Evolutionary conservation across 177 flowering plant species (phyloP), one percentile per base, ranked within the genome.

Genomic region (Vitis hybrid): DNA sequence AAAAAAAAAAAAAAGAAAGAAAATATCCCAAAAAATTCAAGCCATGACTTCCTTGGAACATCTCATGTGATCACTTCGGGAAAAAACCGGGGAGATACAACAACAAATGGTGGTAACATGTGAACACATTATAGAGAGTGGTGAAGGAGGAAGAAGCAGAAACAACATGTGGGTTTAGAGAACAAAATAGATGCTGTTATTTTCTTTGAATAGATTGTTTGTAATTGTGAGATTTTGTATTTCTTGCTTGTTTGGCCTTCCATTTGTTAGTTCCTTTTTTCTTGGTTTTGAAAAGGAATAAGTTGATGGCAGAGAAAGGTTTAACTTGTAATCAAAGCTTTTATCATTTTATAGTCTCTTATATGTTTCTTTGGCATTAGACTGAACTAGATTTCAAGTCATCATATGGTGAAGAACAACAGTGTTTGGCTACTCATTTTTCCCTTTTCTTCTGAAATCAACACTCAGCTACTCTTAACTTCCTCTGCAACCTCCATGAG

Each of bases 201-300:
- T 74, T 70, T 51, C 1, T 59, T 70, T 73, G n/a, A 67, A 67
- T 60, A 76, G 69, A 52, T 76, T 76, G 74, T 51, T 77, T 69
- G 76, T 61, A 70, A 70, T 64, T 65, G 66, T 78, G 70, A 71
- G 72, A 65, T 65, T 65, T 73, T 73, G 70, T 35, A 35, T 10
- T 54, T 63, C 24, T 56, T 66, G 56, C 64, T 32, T 27, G 20
- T 66, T 59, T 11, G 61, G 64, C 58, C 46, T 54, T 32, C 52
- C 24, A 46, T 61, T 70, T 20, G n/a, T 74, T 58, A 64, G 71
- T 53, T 56, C 46, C 9, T 41, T 41, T 41, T 61, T 65, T 27
- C 58, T 46, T 46, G 21, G 66, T 65, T 65, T 63, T 61, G 62
- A 55, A 30, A 48, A 61, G 24, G 15, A 71, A 71, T 70, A 78